A percentile compares a stretch with the other conserved stretches of the same genome.
Conservation (phyloP, 2,329 filamentous ascomycete genomes). For the Aspergillaceae sp. region DNA sequence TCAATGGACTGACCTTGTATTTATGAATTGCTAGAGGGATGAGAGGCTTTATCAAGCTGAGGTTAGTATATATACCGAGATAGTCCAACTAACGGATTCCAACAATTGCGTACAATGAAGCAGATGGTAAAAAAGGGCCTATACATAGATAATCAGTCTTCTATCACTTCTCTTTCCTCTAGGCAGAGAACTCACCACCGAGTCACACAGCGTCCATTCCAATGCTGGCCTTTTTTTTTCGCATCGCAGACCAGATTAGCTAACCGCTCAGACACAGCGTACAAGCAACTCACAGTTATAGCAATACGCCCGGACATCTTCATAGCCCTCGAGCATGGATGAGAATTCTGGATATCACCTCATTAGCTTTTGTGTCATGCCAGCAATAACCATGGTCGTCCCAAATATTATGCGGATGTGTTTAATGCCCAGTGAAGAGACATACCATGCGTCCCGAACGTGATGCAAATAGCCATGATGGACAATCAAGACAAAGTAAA, state of each 20-base stretch:
- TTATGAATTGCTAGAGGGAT: conserved; percentile 33
- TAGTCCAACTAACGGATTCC: not conserved
- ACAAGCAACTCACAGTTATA: conserved; percentile 32
- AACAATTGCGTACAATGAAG: conserved; percentile 29
- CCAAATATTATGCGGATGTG: too few relatives aligned
- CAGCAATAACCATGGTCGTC: not conserved
- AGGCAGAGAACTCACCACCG: conserved; percentile 28
- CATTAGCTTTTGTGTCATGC: conserved; percentile 1
- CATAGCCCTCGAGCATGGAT: conserved; percentile 37
- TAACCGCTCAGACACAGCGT: conserved; percentile 1
- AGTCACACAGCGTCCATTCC: conserved; percentile 37
- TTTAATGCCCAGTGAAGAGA: too few relatives aligned
- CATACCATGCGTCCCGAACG: conserved; percentile 35
- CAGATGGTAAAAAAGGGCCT: conserved; percentile 41
- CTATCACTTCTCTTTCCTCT: not conserved
- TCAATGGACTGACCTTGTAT: conserved; percentile 22
- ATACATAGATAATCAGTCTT: conserved; percentile 4
- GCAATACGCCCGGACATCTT: conserved; percentile 38
- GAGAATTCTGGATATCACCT: conserved; percentile 32
- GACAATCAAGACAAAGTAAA: too few relatives aligned
- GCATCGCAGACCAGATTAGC: not conserved
- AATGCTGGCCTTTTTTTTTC: conserved; percentile 31
- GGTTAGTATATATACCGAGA: conserved; percentile 4
- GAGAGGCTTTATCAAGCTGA: conserved; percentile 20
- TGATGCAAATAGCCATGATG: conserved; percentile 36